These are phyloP conservation scores for Erodium texanum DNA, from an alignment of 441 rosid species.

Conservation along the genomic window DNA sequence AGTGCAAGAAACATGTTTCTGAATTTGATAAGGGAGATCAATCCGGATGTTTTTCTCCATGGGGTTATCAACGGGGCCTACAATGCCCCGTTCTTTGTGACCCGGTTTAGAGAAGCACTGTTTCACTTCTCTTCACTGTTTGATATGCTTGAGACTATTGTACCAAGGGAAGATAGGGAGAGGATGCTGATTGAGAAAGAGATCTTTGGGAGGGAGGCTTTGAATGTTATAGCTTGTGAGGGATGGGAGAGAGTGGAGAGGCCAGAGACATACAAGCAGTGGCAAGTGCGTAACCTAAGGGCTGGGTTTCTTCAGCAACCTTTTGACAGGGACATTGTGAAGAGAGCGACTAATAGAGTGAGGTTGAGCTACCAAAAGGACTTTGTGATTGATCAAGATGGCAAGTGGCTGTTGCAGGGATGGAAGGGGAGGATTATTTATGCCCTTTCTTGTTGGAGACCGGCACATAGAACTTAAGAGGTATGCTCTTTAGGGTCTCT, in stretches of 20 bases:
- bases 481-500: neutral
- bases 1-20: constrained; percentile 61
- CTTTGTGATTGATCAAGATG: constrained; percentile 65
- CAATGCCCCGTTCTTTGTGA: constrained; percentile 80
- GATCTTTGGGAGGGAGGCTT: constrained; percentile 64
- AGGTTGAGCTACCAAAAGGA: constrained; percentile 52
- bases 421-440: constrained; percentile 77
- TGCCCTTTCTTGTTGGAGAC: constrained; percentile 74
- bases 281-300: constrained; percentile 68
- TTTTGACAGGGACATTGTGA: constrained; percentile 37
- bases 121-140: constrained; percentile 85
- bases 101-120: constrained; percentile 73
- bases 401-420: constrained; percentile 70
- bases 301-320: constrained; percentile 60
- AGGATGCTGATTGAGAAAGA: constrained; percentile 76
- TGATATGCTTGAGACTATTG: constrained; percentile 75
- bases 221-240: constrained; percentile 83
- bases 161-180: constrained; percentile 58
- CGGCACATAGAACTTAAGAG: constrained; percentile 27
- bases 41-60: constrained; percentile 60
- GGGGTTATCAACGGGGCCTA: constrained; percentile 61
- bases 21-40: constrained; percentile 48
- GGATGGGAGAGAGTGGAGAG: constrained; percentile 91
- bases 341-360: constrained; percentile 34
- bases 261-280: constrained; percentile 88